Percentiles rank a stretch among this genome's conserved stretches.
Conservation (phyloP, 148 eudicot genomes). For the Amaranthus palmeri region DNA sequence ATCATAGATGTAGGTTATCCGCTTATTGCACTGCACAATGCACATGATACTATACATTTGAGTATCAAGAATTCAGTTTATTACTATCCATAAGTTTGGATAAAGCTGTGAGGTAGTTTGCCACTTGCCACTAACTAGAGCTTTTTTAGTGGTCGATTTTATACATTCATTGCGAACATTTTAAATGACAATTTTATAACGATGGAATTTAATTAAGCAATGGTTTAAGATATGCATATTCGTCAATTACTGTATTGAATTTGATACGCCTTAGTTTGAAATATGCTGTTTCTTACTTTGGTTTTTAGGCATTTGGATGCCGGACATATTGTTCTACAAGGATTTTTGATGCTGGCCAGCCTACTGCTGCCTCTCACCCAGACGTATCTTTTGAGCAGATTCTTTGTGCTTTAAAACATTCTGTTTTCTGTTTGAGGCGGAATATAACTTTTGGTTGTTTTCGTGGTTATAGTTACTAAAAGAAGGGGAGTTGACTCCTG, state of each 20-base stretch:
- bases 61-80: not conserved
- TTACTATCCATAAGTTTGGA: not conserved
- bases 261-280: not conserved
- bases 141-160: no score
- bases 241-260: no score
- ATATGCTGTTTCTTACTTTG: constrained; percentile 13
- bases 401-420: not conserved
- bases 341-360: constrained; percentile 71
- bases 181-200: no score
- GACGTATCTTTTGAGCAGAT: constrained; percentile 39
- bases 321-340: constrained; percentile 34
- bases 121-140: no score
- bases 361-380: constrained; percentile 75
- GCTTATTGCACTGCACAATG: no score
- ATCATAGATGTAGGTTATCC: not conserved
- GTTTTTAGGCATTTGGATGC: constrained; percentile 33
- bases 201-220: no score
- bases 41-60: not conserved
- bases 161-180: no score
- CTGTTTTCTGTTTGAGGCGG: not conserved
- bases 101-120: not conserved
- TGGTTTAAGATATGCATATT: no score
- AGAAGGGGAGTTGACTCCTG: constrained; percentile 83
- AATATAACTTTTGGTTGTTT: not conserved
- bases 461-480: constrained; percentile 50